A percentile compares a stretch with the other conserved stretches of the same genome.
phyloP scores from a whole-genome alignment of 2,329 filamentous ascomycete species.

The Aspergillus sp. region DNA sequence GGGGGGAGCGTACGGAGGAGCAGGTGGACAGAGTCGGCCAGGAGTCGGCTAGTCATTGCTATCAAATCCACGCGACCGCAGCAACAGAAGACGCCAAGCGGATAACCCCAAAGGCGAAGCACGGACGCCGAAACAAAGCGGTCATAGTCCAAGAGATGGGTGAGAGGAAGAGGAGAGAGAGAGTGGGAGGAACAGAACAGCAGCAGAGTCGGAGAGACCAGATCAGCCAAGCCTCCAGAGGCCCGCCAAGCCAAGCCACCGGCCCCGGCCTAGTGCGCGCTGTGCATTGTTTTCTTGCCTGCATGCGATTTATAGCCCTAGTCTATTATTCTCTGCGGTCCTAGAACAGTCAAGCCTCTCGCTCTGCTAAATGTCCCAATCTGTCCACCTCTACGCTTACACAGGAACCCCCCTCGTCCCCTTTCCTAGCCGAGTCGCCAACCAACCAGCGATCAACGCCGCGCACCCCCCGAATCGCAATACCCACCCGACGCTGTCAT shows the following conservation, averaged over 20 bases:
- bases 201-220: too few relatives aligned
- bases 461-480: slow-evolving; percentile 73
- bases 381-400: too few relatives aligned
- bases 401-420: slow-evolving; percentile 26
- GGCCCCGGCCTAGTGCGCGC: too few relatives aligned
- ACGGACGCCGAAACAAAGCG: slow-evolving; percentile 19
- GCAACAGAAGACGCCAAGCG: slow-evolving; percentile 19
- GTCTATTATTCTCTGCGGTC: too few relatives aligned
- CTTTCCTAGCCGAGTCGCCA: slow-evolving; percentile 60
- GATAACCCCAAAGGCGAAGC: slow-evolving; percentile 26
- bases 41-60: slow-evolving; percentile 28
- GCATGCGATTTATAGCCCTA: too few relatives aligned
- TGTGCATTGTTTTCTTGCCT: too few relatives aligned
- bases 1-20: slow-evolving; percentile 25
- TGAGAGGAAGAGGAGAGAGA: slow-evolving; percentile 2
- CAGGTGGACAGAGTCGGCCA: slow-evolving; percentile 25
- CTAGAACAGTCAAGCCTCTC: too few relatives aligned
- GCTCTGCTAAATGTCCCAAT: too few relatives aligned
- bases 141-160: slow-evolving; percentile 28
- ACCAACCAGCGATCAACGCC: slow-evolving; percentile 65
- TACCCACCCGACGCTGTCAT: slow-evolving; percentile 79
- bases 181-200: slow-evolving; percentile 1
- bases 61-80: slow-evolving; percentile 13
- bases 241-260: not conserved
- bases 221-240: not conserved